phyloP scores from a whole-genome alignment of 2,329 filamentous ascomycete genomes.

The Pyrenochaeta sp. region DNA sequence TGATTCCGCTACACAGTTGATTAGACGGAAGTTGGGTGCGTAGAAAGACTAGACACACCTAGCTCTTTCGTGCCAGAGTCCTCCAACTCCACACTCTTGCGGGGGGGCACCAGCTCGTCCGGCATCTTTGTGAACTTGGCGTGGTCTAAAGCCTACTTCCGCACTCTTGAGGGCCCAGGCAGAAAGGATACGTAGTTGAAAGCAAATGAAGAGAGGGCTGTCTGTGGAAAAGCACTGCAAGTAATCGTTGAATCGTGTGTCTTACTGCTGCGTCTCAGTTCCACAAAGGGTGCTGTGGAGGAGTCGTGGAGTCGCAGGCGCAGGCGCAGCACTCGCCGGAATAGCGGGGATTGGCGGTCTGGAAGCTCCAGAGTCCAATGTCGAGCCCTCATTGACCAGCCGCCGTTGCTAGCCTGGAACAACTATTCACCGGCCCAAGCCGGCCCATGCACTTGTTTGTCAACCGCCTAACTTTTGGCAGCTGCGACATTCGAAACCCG shows the following conservation, averaged over 20 bases:
- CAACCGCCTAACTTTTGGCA: conserved; percentile 40
- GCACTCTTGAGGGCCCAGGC: too few relatives aligned
- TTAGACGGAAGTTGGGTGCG: conserved; percentile 14
- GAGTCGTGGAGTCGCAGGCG: conserved; percentile 27
- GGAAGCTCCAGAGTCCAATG: too few relatives aligned
- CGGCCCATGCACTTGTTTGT: conserved; percentile 32
- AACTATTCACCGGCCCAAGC: conserved; percentile 33
- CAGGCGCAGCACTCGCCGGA: conserved; percentile 18
- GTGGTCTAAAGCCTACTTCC: too few relatives aligned
- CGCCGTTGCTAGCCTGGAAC: conserved; percentile 18
- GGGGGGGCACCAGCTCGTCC: conserved; percentile 60
- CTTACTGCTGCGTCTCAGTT: conserved; percentile 25
- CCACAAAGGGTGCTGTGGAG: conserved; percentile 23
- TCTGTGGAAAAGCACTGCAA: background rate
- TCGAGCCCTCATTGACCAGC: conserved; percentile 9
- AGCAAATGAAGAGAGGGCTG: too few relatives aligned
- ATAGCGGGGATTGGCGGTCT: conserved; percentile 19
- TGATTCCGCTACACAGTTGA: conserved; percentile 45
- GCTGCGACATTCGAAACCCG: conserved; percentile 24
- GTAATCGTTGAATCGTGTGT: background rate
- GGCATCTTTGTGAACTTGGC: too few relatives aligned
- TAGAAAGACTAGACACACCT: conserved; percentile 49
- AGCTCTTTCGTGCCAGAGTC: conserved; percentile 65
- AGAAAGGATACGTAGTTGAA: too few relatives aligned
- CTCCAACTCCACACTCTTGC: conserved; percentile 62